Evolutionary conservation across 2,329 filamentous ascomycete species (phyloP), one percentile per base, ranked within the genome.

Genomic region (Alternaria postmessia): DNA sequence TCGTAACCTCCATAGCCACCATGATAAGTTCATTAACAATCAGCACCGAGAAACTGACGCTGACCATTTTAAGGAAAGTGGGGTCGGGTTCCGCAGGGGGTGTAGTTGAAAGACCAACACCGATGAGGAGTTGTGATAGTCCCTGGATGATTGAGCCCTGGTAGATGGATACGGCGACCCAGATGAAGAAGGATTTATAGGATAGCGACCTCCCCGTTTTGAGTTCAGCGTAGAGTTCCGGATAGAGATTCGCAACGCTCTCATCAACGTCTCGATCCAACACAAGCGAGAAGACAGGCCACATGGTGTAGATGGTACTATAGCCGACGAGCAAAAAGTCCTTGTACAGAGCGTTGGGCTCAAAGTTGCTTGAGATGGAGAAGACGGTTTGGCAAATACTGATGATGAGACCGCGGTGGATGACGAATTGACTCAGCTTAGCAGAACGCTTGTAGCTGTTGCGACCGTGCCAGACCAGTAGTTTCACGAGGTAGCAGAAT

Each of bases 301-400:
- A 86, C 77, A 96, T 96, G 16, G 95, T 99, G 81, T 99, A 99
- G 5, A 97, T 85, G 0, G 95, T 99, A 1, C 94, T 93, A 75
- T 99, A 99, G 48, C 95, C 95, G 12, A 99, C 95, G 65, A 99
- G 87, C 14, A 99, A 87, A 94, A 94, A 99, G 76, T 98, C 93
- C 82, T 90, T 66, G 84, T 98, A 99, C 8, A 99, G 83, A 30
- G 94, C 95, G 70, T 96, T 93, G 0, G 95, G 96, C 76, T 97
- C 93, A 75, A 97, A 97, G 62, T 91, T 88, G 59, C 92, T 90
- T 6, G 94, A 94, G 63, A 98, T 96, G 76, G 92, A 96, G 83
- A 94, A 99, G 85, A 99, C 93, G 0, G 95, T 98, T 81, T 99
- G 95, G 72, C 94, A 97, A 28, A 98, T 93, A 54, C 88, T 90